Evolutionary conservation across 352 stramenopile genomes (phyloP).

Genomic region (Phytopythium aichiense): DNA sequence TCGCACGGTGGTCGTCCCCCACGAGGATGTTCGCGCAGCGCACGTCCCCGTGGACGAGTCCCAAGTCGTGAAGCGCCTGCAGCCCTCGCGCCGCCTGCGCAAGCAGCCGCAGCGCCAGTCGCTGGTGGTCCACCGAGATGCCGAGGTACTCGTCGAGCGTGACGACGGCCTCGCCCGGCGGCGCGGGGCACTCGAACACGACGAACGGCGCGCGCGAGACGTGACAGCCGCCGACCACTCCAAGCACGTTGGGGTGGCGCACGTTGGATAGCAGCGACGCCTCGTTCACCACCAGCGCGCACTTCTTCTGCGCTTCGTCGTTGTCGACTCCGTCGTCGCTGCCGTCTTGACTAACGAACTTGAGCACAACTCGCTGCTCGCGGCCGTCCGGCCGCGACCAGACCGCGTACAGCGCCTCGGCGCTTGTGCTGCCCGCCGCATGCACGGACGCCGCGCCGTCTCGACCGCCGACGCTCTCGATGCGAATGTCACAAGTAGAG

Average conservation of each 20-base stretch:
- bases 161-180: constrained; percentile 16
- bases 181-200: constrained; percentile 36
- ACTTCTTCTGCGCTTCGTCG: constrained; percentile 8
- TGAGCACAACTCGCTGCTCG: constrained; percentile 36
- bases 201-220: constrained; percentile 45
- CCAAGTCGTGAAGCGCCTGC: constrained; percentile 47
- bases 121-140: constrained; percentile 33
- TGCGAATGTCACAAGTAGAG: constrained; percentile 34
- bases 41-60: constrained; percentile 45
- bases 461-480: constrained; percentile 8
- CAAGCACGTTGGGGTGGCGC: constrained; percentile 48
- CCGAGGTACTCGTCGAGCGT: constrained; percentile 54
- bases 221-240: constrained; percentile 47
- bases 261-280: constrained; percentile 34
- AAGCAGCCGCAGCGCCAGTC: constrained; percentile 36
- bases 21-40: constrained; percentile 56
- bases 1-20: constrained; percentile 48
- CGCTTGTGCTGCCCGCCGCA: constrained; percentile 14
- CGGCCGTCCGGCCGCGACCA: constrained; percentile 26
- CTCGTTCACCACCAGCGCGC: constrained; percentile 31
- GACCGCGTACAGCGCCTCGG: constrained; percentile 24
- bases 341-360: constrained; percentile 16
- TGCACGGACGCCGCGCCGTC: neutral
- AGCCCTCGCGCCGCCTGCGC: constrained; percentile 43
- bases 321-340: neutral